These are phyloP conservation scores for Candida tallmaniae DNA, from an alignment of 805 yeast genomes.

Conservation along the genomic window DNA sequence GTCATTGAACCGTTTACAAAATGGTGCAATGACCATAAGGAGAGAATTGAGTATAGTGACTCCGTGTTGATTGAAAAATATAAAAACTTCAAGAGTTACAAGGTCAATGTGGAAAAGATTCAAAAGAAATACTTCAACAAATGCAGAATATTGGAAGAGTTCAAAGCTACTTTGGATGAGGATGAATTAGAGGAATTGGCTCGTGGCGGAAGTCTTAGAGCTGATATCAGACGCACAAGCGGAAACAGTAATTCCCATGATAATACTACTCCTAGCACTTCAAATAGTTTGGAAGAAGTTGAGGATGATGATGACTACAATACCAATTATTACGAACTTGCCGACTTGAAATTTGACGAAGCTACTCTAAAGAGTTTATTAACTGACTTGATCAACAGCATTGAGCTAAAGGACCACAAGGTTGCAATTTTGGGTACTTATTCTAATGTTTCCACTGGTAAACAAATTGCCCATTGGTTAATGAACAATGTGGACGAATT, in stretches of 20 bases:
- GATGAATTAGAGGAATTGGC: slow-evolving; percentile 34
- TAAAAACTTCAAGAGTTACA: slow-evolving; percentile 46
- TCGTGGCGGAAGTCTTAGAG: slow-evolving; percentile 1
- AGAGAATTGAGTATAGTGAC: slow-evolving; percentile 60
- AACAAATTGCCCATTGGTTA: slow-evolving; percentile 57
- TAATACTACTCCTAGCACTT: slow-evolving; percentile 1
- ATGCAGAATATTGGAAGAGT: slow-evolving; percentile 69
- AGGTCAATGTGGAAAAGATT: slow-evolving; percentile 46
- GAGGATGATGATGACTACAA: slow-evolving; percentile 21
- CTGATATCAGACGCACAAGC: no score
- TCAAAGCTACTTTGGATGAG: slow-evolving; percentile 43
- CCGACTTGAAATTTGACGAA: slow-evolving; percentile 24
- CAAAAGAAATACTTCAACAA: slow-evolving; percentile 73
- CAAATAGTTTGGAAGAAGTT: slow-evolving; percentile 7
- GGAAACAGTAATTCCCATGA: slow-evolving; percentile 1
- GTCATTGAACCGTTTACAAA: slow-evolving; percentile 67
- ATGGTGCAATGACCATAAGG: slow-evolving; percentile 73
- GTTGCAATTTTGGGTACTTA: slow-evolving; percentile 71
- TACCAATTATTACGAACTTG: slow-evolving; percentile 23
- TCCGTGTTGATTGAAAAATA: slow-evolving; percentile 47
- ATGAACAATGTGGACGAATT: slow-evolving; percentile 41
- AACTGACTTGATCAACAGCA: slow-evolving; percentile 26
- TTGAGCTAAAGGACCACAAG: slow-evolving; percentile 52
- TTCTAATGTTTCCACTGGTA: slow-evolving; percentile 57
- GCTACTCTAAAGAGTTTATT: slow-evolving; percentile 31